Evolutionary conservation across 345 rosid species (phyloP).

Genomic region (Arabis alpina): DNA sequence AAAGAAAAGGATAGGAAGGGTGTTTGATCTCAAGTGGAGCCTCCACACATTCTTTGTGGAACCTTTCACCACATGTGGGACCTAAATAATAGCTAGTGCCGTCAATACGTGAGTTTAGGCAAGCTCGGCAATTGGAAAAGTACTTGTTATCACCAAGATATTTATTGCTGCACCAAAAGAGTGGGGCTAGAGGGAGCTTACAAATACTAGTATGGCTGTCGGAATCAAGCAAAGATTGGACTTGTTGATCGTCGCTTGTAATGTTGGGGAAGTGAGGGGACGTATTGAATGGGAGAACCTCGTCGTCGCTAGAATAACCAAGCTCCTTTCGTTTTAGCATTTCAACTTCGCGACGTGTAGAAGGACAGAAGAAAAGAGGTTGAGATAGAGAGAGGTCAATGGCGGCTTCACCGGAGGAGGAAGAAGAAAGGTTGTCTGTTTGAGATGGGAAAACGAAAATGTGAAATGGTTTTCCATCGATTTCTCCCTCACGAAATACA

Average conservation of each 20-base stretch:
- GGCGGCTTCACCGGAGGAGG: background rate
- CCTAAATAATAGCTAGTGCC: background rate
- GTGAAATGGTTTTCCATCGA: too few relatives aligned
- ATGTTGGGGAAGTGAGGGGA: background rate
- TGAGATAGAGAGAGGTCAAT: background rate
- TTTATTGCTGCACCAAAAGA: conserved; percentile 6
- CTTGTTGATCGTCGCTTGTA: background rate
- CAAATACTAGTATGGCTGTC: background rate
- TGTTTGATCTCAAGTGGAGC: conserved; percentile 20
- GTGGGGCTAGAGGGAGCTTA: conserved; percentile 5
- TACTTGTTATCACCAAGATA: background rate
- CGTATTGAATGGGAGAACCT: background rate
- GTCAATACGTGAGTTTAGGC: background rate
- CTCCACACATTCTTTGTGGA: conserved; percentile 30
- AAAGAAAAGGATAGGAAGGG: conserved; percentile 12
- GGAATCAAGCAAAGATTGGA: background rate
- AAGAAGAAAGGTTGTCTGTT: background rate
- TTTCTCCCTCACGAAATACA: too few relatives aligned
- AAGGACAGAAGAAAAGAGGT: background rate
- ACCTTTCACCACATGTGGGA: background rate
- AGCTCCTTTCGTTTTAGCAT: too few relatives aligned
- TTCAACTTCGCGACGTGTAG: background rate
- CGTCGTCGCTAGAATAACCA: background rate
- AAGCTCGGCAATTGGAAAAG: too few relatives aligned
- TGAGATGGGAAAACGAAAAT: background rate